Evolutionary conservation across 2,329 filamentous ascomycete species (phyloP).

Genomic region (Leptoxyphium fumago): DNA sequence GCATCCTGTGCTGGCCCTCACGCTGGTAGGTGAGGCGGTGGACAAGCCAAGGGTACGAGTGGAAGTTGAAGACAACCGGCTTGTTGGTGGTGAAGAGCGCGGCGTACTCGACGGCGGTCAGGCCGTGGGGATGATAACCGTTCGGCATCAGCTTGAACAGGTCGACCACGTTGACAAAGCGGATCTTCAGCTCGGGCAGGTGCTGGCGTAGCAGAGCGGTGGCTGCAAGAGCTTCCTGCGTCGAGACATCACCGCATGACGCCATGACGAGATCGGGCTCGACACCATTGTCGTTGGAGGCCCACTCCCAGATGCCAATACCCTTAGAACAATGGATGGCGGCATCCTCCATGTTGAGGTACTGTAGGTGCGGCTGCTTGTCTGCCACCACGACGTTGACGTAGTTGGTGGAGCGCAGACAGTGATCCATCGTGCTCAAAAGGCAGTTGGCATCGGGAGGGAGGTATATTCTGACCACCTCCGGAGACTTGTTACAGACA

Average conservation of each 20-base stretch:
- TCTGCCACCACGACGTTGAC: slow-evolving; percentile 70
- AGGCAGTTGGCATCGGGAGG: slow-evolving; percentile 68
- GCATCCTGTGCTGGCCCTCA: slow-evolving; percentile 50
- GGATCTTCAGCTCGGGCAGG: slow-evolving; percentile 58
- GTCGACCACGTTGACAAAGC: slow-evolving; percentile 68
- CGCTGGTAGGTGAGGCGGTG: slow-evolving; percentile 65
- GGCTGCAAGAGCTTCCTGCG: slow-evolving; percentile 59
- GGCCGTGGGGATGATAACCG: slow-evolving; percentile 57
- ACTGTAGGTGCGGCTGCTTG: slow-evolving; percentile 67
- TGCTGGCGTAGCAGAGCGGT: slow-evolving; percentile 58
- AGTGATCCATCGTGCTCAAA: slow-evolving; percentile 63
- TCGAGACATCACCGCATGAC: slow-evolving; percentile 59
- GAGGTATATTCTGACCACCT: slow-evolving; percentile 67
- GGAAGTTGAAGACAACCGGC: slow-evolving; percentile 72
- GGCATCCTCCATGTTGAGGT: slow-evolving; percentile 57
- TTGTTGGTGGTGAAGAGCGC: slow-evolving; percentile 57
- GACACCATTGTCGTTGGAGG: slow-evolving; percentile 51
- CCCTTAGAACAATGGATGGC: slow-evolving; percentile 66
- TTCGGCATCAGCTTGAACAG: slow-evolving; percentile 65
- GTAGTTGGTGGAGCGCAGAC: slow-evolving; percentile 58
- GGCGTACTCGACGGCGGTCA: slow-evolving; percentile 50
- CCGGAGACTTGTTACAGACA: slow-evolving; percentile 64
- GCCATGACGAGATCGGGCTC: slow-evolving; percentile 67
- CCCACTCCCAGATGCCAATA: slow-evolving; percentile 63
- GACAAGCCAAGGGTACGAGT: slow-evolving; percentile 68